phyloP scores from a whole-genome alignment of 1,284 basidiomycete species.

The Rugosomyces carneus region DNA sequence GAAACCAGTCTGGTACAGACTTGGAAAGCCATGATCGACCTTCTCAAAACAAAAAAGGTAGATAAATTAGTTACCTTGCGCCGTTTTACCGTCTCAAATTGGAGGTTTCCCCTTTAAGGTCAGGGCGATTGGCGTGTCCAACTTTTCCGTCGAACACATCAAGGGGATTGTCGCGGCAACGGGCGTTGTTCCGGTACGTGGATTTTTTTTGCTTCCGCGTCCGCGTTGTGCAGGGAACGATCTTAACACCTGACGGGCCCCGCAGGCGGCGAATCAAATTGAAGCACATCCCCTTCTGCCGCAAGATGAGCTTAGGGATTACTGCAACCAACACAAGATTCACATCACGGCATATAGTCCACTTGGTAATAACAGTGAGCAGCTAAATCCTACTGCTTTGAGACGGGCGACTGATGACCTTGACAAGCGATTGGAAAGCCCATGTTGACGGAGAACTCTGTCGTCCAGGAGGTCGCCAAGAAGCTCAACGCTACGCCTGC shows the following conservation, averaged over 20 bases:
- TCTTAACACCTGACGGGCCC: neutral
- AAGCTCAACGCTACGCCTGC: constrained; percentile 54
- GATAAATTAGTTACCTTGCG: neutral
- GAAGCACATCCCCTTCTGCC: constrained; percentile 78
- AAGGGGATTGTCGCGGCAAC: constrained; percentile 70
- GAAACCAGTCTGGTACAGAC: constrained; percentile 68
- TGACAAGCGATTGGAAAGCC: constrained; percentile 47
- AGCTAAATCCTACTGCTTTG: neutral
- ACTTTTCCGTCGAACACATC: constrained; percentile 68
- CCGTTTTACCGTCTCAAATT: neutral
- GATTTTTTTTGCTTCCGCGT: no score
- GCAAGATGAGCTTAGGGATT: constrained; percentile 64
- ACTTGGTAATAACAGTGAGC: constrained; percentile 71
- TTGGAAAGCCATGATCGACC: constrained; percentile 72
- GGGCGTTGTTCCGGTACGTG: constrained; percentile 61
- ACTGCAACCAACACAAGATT: constrained; percentile 70
- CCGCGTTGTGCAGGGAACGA: neutral
- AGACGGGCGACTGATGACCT: constrained; percentile 2
- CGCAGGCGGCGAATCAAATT: constrained; percentile 69
- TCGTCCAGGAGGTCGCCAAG: constrained; percentile 56
- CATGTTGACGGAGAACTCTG: constrained; percentile 57
- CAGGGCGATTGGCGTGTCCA: constrained; percentile 69
- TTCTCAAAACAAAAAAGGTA: constrained; percentile 41
- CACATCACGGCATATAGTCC: constrained; percentile 83
- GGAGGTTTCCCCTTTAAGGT: constrained; percentile 31